Evolutionary conservation across 257 asterid genomes (phyloP).

Genomic region (Rhazya stricta): DNA sequence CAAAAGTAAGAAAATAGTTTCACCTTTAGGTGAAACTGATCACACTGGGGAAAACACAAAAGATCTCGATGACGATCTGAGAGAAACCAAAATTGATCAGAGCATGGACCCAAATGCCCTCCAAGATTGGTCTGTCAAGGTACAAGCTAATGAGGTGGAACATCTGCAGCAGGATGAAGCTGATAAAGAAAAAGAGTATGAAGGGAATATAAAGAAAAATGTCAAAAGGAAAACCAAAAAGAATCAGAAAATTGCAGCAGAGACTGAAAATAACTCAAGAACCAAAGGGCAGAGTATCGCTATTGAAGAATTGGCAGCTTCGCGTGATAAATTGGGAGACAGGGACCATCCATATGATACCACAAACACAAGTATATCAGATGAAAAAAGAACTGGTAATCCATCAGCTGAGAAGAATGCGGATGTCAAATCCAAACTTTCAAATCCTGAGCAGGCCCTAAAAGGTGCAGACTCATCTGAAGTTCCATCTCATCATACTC

Average conservation of each 20-base stretch:
- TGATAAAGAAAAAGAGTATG: conserved; percentile 10
- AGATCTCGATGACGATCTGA: conserved; percentile 11
- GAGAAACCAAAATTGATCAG: conserved; percentile 6
- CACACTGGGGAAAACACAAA: conserved; percentile 7
- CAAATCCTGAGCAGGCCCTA: conserved; percentile 7
- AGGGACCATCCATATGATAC: conserved; percentile 7
- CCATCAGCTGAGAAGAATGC: conserved; percentile 17
- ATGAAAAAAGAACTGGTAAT: conserved; percentile 18
- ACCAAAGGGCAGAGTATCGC: conserved; percentile 28
- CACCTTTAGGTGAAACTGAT: conserved; percentile 17
- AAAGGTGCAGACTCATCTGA: conserved; percentile 7
- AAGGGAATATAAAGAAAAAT: conserved; percentile 25
- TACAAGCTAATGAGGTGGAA: conserved; percentile 26
- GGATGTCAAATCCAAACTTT: background rate
- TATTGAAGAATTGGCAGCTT: conserved; percentile 27
- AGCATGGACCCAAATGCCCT: conserved; percentile 11
- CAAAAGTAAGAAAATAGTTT: conserved; percentile 17
- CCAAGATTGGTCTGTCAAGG: conserved; percentile 21
- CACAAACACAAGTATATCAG: conserved; percentile 9
- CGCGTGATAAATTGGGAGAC: conserved; percentile 26
- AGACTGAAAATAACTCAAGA: conserved; percentile 27
- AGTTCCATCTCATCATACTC: conserved; percentile 3
- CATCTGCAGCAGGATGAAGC: conserved; percentile 13
- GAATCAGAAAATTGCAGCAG: conserved; percentile 26
- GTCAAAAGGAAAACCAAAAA: conserved; percentile 35